Evolutionary conservation across 2,329 filamentous ascomycete species (phyloP), one percentile per base, ranked within the genome.

Genomic region (Beauveria asiatica): DNA sequence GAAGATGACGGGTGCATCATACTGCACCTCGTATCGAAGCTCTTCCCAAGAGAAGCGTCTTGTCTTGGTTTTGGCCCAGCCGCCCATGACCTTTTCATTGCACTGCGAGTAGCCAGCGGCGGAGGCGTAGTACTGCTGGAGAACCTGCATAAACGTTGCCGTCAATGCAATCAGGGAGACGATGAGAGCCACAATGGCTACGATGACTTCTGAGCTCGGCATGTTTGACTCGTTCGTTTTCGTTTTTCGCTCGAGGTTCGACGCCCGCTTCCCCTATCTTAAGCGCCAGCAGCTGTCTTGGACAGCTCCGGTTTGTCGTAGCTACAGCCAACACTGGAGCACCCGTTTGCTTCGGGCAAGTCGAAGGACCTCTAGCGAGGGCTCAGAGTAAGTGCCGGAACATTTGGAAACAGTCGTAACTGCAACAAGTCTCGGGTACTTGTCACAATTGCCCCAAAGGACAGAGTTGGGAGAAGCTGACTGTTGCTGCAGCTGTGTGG

Each of bases 1-100:
- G 54, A 81, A 81, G 50, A 81, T 78, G 64, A 81, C 78, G 27
- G 79, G 79, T 0, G 76, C 71, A 58, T 80, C 74, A 61, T 78
- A 81, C 57, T 74, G 70, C 9, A 81, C 78, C 61, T 79, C 77
- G 64, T 80, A 79, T 3, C 79, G 77, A 30, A 81, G 68, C 67
- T 81, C 78, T 30, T 71, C 69, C 57, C 68, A 70, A 1, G 69
- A 72, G 61, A 80, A 77, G 1, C 65, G 68, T 10, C 78, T 72
- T 2, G 69, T 70, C 61, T 75, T 78, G 19, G 68, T 73, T 1
- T 65, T 62, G 21, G 74, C 72, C 79, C 79, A 81, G 17, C 70
- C 68, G 1, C 79, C 78, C 69, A 80, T 79, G 57, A 80, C 77
- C 51, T 75, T 75, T 56, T 76, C 70, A 62, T 75, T 76, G 65